Evolutionary conservation across 305 asterid species (phyloP), one percentile per base, ranked within the genome.

Genomic region (Fraxinus angustifolia): DNA sequence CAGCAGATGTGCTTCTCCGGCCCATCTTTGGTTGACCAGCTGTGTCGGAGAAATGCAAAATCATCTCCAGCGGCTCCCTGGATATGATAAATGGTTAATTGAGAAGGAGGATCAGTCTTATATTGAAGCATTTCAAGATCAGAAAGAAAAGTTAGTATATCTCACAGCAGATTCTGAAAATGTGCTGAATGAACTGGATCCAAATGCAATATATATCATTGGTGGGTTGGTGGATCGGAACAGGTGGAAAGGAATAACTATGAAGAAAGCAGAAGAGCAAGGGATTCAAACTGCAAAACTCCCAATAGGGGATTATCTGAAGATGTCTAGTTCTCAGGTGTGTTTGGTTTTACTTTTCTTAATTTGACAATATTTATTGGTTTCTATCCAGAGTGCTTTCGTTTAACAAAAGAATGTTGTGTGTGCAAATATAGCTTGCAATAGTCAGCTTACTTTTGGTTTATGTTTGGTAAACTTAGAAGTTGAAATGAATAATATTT

Each of bases 151-250:
- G 77, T 89, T 95, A 84, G 96, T 95, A 78, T 95, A 95, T 87
- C 97, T 91, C 70, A 95, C 99, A 7, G 97, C 99, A 0, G 98
- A 95, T 88, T 94, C 98, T 50, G 98, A 93, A 84, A 89, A 87
- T 73, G 79, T 80, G 31, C 89, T 95, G 23, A 91, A 88, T 80
- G 97, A 90, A 87, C 94, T 95, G 35, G 99, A 95, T 86, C 91
- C 90, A 23, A 91, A 88, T 83, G 89, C 91, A 80, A 77, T 92
- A 79, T 95, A 95, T 86, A 91, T 95, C 60, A 87, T 95, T 75
- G 99, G 99, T 84, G 99, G 99, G 36, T 86, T 95, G 91, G 98
- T 95, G 89, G 99, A 95, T 86, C 87, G 97, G 87, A 95, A 95
- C 86, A 93, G 97, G 33, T 95, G 94, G 96, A 95, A 93, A 92